A percentile compares a stretch with the other conserved stretches of the same genome.
phyloP scores from a whole-genome alignment of 495 filamentous ascomycete species.

The Hyaloscypha finlandica region DNA sequence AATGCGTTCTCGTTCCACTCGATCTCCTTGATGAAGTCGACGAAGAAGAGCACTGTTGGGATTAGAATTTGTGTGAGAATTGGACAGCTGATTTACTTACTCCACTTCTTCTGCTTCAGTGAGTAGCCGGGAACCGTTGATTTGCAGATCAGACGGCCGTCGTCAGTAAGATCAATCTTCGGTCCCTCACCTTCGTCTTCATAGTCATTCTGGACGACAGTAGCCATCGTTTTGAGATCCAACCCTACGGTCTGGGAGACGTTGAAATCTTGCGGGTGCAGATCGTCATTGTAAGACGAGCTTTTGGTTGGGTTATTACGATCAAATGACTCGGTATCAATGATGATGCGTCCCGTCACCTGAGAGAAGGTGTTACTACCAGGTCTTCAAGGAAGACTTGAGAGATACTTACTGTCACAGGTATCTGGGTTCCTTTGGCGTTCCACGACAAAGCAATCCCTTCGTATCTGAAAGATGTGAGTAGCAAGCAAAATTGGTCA shows the following conservation, averaged over 20 bases:
- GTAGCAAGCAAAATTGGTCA: neutral
- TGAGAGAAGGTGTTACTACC: slow-evolving; percentile 32
- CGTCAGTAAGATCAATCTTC: slow-evolving; percentile 5
- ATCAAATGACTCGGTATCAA: slow-evolving; percentile 80
- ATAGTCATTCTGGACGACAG: slow-evolving; percentile 7
- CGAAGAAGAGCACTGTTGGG: slow-evolving; percentile 74
- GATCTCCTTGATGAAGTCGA: slow-evolving; percentile 79
- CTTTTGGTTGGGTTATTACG: slow-evolving; percentile 78
- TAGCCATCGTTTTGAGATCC: neutral
- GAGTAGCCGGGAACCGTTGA: slow-evolving; percentile 25
- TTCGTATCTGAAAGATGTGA: slow-evolving; percentile 33
- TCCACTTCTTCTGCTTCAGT: slow-evolving; percentile 55
- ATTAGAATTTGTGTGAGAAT: slow-evolving; percentile 53
- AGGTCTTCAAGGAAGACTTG: neutral
- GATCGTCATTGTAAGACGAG: slow-evolving; percentile 45
- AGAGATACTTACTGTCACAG: slow-evolving; percentile 30
- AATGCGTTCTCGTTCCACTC: slow-evolving; percentile 77
- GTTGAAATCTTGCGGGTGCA: slow-evolving; percentile 20
- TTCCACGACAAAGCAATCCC: slow-evolving; percentile 32
- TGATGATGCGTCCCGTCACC: slow-evolving; percentile 65
- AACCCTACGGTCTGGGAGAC: neutral
- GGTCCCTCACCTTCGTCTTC: slow-evolving; percentile 3
- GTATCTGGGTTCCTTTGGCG: slow-evolving; percentile 7
- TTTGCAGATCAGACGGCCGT: slow-evolving; percentile 19
- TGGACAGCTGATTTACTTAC: slow-evolving; percentile 55